Percentiles rank a stretch among this genome's conserved stretches.
These are phyloP conservation scores for Coleophoma cylindrospora DNA, from an alignment of 2,329 filamentous ascomycete species.

Conservation along the genomic window DNA sequence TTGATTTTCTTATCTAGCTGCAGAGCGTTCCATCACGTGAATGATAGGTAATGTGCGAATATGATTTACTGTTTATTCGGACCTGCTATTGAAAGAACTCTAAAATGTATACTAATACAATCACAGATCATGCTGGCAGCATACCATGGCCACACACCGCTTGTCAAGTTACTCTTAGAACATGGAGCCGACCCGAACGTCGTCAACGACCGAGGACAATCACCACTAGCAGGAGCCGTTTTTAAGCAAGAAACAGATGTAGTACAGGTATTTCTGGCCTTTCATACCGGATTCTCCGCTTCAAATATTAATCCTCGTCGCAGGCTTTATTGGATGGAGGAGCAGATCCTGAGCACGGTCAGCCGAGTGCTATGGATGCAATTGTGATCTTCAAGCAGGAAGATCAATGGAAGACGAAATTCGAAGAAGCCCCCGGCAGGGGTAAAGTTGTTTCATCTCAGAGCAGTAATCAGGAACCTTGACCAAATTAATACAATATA, in stretches of 20 bases:
- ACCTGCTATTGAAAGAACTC: too few relatives aligned
- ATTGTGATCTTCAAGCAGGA: slow-evolving; percentile 48
- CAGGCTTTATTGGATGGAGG: slow-evolving; percentile 42
- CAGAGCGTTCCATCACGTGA: too few relatives aligned
- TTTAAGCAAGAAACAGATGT: slow-evolving; percentile 67
- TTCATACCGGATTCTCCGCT: background rate
- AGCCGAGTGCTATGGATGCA: slow-evolving; percentile 43
- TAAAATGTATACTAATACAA: background rate
- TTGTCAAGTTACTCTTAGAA: slow-evolving; percentile 55
- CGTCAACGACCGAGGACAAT: slow-evolving; percentile 64
- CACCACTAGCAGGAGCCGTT: slow-evolving; percentile 64
- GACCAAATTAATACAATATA: too few relatives aligned
- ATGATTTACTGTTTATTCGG: too few relatives aligned
- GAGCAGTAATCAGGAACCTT: too few relatives aligned
- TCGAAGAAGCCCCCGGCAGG: slow-evolving; percentile 42
- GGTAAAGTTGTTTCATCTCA: slow-evolving; percentile 31
- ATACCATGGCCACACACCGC: slow-evolving; percentile 60
- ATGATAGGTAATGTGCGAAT: too few relatives aligned
- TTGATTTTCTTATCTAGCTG: background rate
- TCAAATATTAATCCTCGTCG: too few relatives aligned
- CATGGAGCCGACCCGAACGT: slow-evolving; percentile 63
- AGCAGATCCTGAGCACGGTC: slow-evolving; percentile 48
- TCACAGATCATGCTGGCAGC: slow-evolving; percentile 66
- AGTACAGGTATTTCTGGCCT: slow-evolving; percentile 40
- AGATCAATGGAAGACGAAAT: slow-evolving; percentile 42